Evolutionary conservation across 2,329 filamentous ascomycete genomes (phyloP), one percentile per base, ranked within the genome.

Genomic region (Ciborinia camelliae): DNA sequence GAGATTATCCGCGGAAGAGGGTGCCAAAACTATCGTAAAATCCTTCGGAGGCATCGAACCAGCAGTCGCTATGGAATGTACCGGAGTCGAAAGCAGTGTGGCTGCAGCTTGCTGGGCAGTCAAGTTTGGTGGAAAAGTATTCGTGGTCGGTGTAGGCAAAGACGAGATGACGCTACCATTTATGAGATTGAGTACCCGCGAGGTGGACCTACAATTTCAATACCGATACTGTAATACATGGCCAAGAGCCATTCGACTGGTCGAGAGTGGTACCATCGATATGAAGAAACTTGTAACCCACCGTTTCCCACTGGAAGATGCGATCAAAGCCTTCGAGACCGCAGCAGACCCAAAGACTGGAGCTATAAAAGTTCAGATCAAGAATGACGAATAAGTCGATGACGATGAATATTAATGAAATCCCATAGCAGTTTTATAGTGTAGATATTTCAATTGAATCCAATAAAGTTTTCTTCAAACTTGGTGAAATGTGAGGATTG

Each of bases 341-440:
- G 92, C 93, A 26, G 86, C 90, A 10, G 87, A 97, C 78, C 89
- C 92, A 47, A 92, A 90, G 82, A 96, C 90, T 60, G 93, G 94
- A 8, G 92, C 93, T n/a, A 97, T 98, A 79, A 98, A 98, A 83
- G 93, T 97, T 67, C 90, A 92, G 84, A 97, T 97, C 74, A 91
- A 93, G 81, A 92, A 85, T 73, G 73, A 75, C 26, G 64, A 62
- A 65, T 64, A 60, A 45, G 30, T 47, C 20, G n/a, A 37, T 28
- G 3, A 26, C 9, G 54, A 63, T 55, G n/a, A 52, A 53, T 58
- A 50, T 23, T 50, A 41, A 59, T 50, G 20, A 15, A 48, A 63
- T 14, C 50, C 35, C 18, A 10, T 63, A 26, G 53, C 41, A 32
- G 64, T 68, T 65, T 47, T 48, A 61, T 67, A 55, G 51, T 69